Conservation (phyloP, 495 filamentous ascomycete species). For the Chaetomium tenue region DNA sequence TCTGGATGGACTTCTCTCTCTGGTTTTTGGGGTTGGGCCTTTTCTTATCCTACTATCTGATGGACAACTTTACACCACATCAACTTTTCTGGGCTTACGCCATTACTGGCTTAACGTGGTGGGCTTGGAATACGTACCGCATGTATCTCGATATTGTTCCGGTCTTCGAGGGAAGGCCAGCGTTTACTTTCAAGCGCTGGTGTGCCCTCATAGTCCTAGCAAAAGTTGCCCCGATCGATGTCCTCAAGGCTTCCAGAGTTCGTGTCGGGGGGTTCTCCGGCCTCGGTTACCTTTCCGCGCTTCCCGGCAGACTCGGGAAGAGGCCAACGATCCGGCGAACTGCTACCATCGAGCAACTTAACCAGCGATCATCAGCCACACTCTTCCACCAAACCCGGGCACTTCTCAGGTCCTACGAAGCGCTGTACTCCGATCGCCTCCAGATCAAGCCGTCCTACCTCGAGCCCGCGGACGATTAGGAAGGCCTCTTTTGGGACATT, state of each 20-base stretch:
- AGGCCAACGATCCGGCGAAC: neutral
- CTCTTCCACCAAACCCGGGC: neutral
- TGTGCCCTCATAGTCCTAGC: neutral
- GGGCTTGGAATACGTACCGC: neutral
- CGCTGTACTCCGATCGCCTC: neutral
- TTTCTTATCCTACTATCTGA: neutral
- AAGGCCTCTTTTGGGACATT: neutral
- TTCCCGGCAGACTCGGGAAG: neutral
- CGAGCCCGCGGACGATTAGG: neutral
- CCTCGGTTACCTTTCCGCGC: neutral
- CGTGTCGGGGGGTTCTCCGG: neutral
- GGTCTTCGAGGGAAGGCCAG: neutral
- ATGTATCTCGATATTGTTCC: neutral
- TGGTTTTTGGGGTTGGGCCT: neutral
- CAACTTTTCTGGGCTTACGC: neutral
- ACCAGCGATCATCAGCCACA: neutral
- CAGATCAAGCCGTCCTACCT: neutral
- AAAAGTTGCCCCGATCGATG: neutral
- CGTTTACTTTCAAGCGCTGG: neutral
- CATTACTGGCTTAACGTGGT: neutral
- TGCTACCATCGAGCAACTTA: neutral
- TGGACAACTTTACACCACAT: neutral
- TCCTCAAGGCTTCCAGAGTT: neutral
- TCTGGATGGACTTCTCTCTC: neutral
- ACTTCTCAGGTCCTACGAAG: neutral